Percentiles rank a stretch among this genome's conserved stretches.
Evolutionary conservation across 2,329 filamentous ascomycete genomes (phyloP).

Genomic region (Pestalotiopsis sp.): DNA sequence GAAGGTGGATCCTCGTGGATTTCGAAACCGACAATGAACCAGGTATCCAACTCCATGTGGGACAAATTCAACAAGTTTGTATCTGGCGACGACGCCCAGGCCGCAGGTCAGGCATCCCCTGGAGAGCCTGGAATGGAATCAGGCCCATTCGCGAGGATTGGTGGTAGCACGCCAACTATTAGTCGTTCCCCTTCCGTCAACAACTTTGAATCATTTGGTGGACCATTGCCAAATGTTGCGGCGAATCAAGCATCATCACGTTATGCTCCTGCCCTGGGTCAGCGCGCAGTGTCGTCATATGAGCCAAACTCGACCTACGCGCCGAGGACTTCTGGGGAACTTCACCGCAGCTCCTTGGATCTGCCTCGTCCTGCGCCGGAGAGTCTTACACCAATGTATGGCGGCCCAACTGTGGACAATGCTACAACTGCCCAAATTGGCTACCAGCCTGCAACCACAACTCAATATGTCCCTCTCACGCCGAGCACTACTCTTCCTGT

Average conservation of each 20-base stretch:
- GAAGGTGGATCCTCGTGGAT: slow-evolving; percentile 87
- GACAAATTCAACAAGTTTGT: slow-evolving; percentile 97
- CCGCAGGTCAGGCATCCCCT: slow-evolving; percentile 56
- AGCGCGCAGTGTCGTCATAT: slow-evolving; percentile 32
- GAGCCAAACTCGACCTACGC: slow-evolving; percentile 33
- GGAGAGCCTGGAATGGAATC: slow-evolving; percentile 60
- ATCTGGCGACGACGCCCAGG: slow-evolving; percentile 81
- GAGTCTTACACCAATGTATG: slow-evolving; percentile 31
- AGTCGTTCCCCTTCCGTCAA: slow-evolving; percentile 72
- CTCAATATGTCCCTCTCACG: not conserved
- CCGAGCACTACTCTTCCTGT: slow-evolving; percentile 12
- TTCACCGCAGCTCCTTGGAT: slow-evolving; percentile 42
- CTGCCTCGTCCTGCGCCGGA: slow-evolving; percentile 42
- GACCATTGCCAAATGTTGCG: slow-evolving; percentile 34
- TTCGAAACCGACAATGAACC: slow-evolving; percentile 92
- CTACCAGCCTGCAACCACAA: slow-evolving; percentile 28
- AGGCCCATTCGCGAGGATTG: slow-evolving; percentile 82
- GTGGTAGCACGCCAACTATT: slow-evolving; percentile 73
- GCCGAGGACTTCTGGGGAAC: slow-evolving; percentile 44
- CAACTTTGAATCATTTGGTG: slow-evolving; percentile 74
- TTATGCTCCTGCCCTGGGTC: slow-evolving; percentile 45
- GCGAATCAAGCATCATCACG: slow-evolving; percentile 51
- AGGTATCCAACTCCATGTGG: slow-evolving; percentile 88
- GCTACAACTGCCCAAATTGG: slow-evolving; percentile 28
- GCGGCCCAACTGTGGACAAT: slow-evolving; percentile 30